Evolutionary conservation across 1,139 yeast genomes (phyloP).

Genomic region (Candida anutae): DNA sequence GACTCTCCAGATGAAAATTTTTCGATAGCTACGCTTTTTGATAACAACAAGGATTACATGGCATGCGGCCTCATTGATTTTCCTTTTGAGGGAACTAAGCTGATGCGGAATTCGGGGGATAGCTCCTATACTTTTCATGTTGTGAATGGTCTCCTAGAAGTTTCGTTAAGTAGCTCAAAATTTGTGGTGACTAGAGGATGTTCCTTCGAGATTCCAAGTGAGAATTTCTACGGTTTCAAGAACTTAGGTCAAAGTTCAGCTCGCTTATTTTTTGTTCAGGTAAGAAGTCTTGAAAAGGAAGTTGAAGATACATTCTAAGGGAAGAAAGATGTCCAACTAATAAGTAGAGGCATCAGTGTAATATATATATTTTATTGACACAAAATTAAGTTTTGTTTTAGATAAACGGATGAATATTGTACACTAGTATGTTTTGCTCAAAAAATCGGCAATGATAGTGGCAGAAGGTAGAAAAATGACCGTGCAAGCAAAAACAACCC

Average conservation of each 20-base stretch:
- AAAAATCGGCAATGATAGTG: too few relatives aligned
- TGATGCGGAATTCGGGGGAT: slow-evolving; percentile 54
- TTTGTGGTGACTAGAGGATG: slow-evolving; percentile 70
- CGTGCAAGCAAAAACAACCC: too few relatives aligned
- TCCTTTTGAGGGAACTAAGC: slow-evolving; percentile 59
- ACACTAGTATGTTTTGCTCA: too few relatives aligned
- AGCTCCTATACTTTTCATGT: slow-evolving; percentile 72
- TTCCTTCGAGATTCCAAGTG: slow-evolving; percentile 74
- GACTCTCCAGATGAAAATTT: slow-evolving; percentile 44
- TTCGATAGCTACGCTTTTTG: slow-evolving; percentile 59
- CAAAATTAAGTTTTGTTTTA: too few relatives aligned
- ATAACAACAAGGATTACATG: slow-evolving; percentile 54
- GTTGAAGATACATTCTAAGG: slow-evolving; percentile 6
- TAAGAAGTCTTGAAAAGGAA: slow-evolving; percentile 18
- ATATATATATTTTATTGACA: too few relatives aligned
- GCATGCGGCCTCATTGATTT: slow-evolving; percentile 74
- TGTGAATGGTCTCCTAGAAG: slow-evolving; percentile 62
- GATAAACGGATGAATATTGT: too few relatives aligned
- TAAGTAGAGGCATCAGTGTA: too few relatives aligned
- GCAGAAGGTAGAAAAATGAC: too few relatives aligned
- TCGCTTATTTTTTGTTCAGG: slow-evolving; percentile 70
- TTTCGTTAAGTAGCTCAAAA: slow-evolving; percentile 48
- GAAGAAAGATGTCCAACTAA: too few relatives aligned
- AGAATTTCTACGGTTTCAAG: slow-evolving; percentile 58
- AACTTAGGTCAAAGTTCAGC: slow-evolving; percentile 54